Evolutionary conservation across 257 asterid genomes (phyloP).

Genomic region (Solanum gracilifrons): DNA sequence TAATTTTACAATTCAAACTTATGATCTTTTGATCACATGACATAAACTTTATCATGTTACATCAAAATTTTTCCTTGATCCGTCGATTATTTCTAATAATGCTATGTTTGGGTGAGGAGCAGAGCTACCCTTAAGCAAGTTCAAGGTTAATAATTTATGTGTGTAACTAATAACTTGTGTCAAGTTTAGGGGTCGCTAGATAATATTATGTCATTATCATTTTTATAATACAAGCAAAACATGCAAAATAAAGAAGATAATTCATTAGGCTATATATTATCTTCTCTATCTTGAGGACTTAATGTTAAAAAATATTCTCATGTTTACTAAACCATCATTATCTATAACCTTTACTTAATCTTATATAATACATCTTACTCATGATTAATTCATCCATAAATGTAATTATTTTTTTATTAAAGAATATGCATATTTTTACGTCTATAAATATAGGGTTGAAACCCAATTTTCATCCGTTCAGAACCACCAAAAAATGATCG

Average conservation of each 20-base stretch:
- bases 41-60: too few species aligned
- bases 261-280: neutral
- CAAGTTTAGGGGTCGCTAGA: rapidly evolving
- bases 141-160: neutral
- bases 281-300: neutral
- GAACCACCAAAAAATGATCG: rapidly evolving
- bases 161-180: neutral
- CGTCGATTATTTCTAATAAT: too few species aligned
- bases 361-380: neutral
- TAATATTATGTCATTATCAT: too few species aligned
- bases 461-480: neutral
- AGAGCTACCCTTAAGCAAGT: too few species aligned
- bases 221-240: neutral
- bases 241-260: neutral
- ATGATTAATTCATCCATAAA: neutral
- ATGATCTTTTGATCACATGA: neutral
- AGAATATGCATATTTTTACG: neutral
- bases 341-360: neutral
- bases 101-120: neutral
- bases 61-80: neutral
- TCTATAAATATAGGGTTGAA: neutral
- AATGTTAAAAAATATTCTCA: neutral
- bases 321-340: neutral
- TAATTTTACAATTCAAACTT: too few species aligned
- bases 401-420: too few species aligned